Percentiles rank a stretch among this genome's conserved stretches.
These are phyloP conservation scores for Hansenula sp. DNA, from an alignment of 1,139 yeast species.

Conservation along the genomic window DNA sequence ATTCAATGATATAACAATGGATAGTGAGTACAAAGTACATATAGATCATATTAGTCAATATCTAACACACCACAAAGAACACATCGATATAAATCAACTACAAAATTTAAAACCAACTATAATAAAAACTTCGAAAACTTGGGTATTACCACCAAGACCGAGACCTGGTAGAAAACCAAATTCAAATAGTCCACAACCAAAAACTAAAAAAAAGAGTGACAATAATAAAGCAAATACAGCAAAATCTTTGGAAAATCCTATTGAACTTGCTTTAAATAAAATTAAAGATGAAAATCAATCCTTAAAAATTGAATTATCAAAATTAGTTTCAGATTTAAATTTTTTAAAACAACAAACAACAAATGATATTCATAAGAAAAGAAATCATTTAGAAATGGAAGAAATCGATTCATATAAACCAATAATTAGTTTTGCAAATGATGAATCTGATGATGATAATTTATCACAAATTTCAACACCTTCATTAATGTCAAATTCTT, in stretches of 20 bases:
- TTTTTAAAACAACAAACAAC: conserved; percentile 8
- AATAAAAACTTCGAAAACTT: conserved; percentile 63
- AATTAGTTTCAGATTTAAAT: conserved; percentile 20
- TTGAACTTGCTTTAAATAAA: conserved; percentile 16
- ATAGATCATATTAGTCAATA: too few species aligned
- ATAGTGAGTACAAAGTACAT: background rate
- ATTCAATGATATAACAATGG: background rate
- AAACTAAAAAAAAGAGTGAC: conserved; percentile 7
- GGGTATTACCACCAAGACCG: conserved; percentile 90
- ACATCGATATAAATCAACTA: conserved; percentile 1
- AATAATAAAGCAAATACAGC: background rate
- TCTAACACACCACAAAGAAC: background rate
- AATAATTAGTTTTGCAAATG: background rate
- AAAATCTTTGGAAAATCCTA: background rate
- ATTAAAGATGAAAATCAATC: conserved; percentile 20
- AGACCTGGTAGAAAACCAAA: conserved; percentile 89
- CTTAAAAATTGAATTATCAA: conserved; percentile 20
- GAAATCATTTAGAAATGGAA: conserved; percentile 15
- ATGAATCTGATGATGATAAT: conserved; percentile 15
- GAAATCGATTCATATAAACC: conserved; percentile 7
- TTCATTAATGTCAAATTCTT: conserved; percentile 14
- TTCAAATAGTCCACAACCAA: conserved; percentile 22
- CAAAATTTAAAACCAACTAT: conserved; percentile 14
- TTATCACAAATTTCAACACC: conserved; percentile 20
- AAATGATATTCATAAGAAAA: conserved; percentile 15